Evolutionary conservation across 495 filamentous ascomycete genomes (phyloP), one percentile per base, ranked within the genome.

Genomic region (Penicillium robsamsonii): DNA sequence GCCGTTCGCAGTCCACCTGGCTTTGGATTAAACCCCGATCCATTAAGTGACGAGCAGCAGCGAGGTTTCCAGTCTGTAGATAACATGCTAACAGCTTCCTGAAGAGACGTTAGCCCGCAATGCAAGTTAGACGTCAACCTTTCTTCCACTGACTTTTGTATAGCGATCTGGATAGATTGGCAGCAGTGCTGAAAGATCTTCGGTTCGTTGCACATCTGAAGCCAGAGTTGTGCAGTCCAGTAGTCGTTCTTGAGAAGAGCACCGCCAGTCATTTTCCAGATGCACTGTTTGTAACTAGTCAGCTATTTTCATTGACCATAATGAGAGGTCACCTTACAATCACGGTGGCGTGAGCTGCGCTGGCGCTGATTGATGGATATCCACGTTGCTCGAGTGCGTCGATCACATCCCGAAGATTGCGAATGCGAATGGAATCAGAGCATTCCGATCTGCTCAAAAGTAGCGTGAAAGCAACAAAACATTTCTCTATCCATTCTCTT

Each of bases 211-310:
- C 84, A 83, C 17, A 94, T 68, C 17, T 63, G 74, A 65, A 90
- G 94, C 92, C 90, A 96, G 51, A 70, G 70, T 60, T 87, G 80
- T 3, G 87, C 79, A 25, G 74, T 53, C 15, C 80, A 76, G 52
- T 79, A 81, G 29, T 82, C 72, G 1, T 76, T 72, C 38, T 81
- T 75, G 12, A 64, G 73, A 56, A 81, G 82, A 22, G 75, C 75
- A 4, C 74, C 68, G 35, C 91, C 87, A 29, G 89, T 73, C 42
- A 77, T 76, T 67, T 90, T 96, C 89, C 90, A 94, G 25, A 95
- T 73, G 11, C 94, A 72, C 84, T 92, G 48, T 31, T 44, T 22
- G 42, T 8, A 27, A 62, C 67, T 20, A 65, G 65, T 68, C 40
- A 13, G 20, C 5, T 59, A 18, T 0, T 20, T 17, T 5, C 4